phyloP scores from a whole-genome alignment of 139 green algal genomes.

The Ettlia oleoabundans region DNA sequence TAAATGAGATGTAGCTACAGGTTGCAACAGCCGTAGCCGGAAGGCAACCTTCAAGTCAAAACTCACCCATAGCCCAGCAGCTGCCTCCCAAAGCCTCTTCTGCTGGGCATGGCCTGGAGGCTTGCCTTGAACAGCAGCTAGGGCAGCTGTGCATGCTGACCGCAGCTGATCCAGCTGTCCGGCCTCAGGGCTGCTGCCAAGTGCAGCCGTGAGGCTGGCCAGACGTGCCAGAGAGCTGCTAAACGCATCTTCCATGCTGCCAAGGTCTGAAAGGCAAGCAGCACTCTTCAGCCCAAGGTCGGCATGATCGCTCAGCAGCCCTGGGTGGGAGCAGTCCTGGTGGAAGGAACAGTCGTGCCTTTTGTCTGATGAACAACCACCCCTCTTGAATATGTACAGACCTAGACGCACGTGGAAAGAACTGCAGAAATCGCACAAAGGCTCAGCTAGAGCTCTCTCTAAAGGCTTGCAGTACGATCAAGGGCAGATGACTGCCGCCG shows the following conservation, averaged over 20 bases:
- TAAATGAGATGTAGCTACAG: neutral
- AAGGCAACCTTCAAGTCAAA: neutral
- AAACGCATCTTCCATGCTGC: slow-evolving; percentile 7
- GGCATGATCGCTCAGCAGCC: no score
- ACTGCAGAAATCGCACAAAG: no score
- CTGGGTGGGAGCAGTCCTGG: no score
- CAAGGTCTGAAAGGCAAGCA: no score
- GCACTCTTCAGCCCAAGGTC: no score
- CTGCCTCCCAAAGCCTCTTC: slow-evolving; percentile 12
- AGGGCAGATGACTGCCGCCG: no score
- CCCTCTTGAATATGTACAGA: no score
- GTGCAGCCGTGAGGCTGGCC: neutral
- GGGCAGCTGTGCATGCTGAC: neutral
- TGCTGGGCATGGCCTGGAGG: neutral
- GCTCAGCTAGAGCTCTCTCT: no score
- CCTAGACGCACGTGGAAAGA: no score
- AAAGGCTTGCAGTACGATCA: no score
- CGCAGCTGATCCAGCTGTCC: slow-evolving; percentile 12
- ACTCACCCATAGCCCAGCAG: slow-evolving; percentile 17
- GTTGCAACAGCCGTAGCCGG: neutral
- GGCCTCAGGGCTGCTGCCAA: neutral
- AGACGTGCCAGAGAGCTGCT: neutral
- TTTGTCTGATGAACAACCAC: no score
- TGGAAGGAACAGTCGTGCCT: no score
- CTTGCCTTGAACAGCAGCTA: neutral